Conservation (phyloP, 495 filamentous ascomycete species). For the Penicillium longicatenatum region DNA sequence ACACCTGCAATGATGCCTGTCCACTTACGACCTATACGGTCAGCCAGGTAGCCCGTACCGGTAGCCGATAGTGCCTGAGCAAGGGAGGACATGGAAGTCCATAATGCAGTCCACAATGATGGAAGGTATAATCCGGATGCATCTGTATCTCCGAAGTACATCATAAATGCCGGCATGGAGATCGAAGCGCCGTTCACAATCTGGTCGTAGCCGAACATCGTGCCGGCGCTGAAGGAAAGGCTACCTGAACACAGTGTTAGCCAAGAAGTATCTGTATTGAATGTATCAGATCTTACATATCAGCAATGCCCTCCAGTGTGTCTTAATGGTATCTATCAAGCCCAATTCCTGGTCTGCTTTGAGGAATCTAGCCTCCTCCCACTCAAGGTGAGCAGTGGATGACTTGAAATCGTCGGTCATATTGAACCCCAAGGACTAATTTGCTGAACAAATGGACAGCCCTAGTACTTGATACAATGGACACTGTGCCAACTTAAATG, state of each 20-base stretch:
- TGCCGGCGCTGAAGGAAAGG: constrained; percentile 9
- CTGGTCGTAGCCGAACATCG: constrained; percentile 19
- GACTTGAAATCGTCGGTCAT: constrained; percentile 11
- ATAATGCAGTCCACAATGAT: constrained; percentile 33
- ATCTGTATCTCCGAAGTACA: constrained; percentile 27
- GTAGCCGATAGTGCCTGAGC: constrained; percentile 26
- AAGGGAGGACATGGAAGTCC: constrained; percentile 28
- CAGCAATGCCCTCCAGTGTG: constrained; percentile 7
- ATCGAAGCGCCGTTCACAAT: constrained; percentile 28
- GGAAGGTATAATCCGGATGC: constrained; percentile 20
- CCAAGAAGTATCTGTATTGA: neutral
- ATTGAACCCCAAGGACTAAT: neutral
- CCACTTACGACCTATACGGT: constrained; percentile 27
- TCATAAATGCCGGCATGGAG: constrained; percentile 28
- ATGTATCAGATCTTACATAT: constrained; percentile 9
- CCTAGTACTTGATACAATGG: neutral
- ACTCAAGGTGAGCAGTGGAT: constrained; percentile 11
- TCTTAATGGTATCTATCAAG: neutral
- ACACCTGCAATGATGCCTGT: constrained; percentile 15
- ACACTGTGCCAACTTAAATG: neutral
- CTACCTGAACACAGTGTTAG: constrained; percentile 3
- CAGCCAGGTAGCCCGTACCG: constrained; percentile 23
- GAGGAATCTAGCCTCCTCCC: constrained; percentile 12
- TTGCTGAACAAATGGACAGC: neutral
- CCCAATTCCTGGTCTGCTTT: constrained; percentile 9